A percentile compares a stretch with the other conserved stretches of the same genome.
Conservation (phyloP, 768 basidiomycete species). For the Gelatoporia subvermispora region DNA sequence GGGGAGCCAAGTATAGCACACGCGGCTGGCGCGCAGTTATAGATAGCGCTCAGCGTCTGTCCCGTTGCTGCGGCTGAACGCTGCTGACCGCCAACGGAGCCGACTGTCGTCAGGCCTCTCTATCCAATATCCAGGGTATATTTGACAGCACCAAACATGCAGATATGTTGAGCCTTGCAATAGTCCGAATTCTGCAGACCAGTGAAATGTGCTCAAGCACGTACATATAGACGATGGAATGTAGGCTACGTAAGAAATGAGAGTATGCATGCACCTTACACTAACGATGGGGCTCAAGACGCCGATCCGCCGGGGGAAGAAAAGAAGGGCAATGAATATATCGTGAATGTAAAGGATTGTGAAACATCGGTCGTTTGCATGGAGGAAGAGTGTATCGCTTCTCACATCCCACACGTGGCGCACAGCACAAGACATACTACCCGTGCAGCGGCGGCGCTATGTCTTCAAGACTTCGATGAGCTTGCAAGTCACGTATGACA, state of each 20-base stretch:
- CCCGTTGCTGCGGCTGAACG: too few relatives aligned
- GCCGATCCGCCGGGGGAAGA: slow-evolving; percentile 9
- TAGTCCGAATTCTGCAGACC: neutral
- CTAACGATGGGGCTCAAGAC: neutral
- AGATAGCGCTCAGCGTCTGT: too few relatives aligned
- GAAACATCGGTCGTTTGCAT: too few relatives aligned
- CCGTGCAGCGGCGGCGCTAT: slow-evolving; percentile 8
- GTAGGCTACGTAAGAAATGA: slow-evolving; percentile 9
- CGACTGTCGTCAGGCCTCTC: too few relatives aligned
- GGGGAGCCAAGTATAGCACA: too few relatives aligned
- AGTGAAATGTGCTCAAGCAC: slow-evolving; percentile 4
- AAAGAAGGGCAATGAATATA: slow-evolving; percentile 5
- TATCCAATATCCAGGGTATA: too few relatives aligned
- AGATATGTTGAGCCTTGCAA: neutral
- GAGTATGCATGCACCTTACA: slow-evolving; percentile 9
- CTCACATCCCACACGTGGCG: too few relatives aligned
- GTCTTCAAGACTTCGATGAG: slow-evolving; percentile 76
- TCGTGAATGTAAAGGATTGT: neutral
- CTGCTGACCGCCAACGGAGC: too few relatives aligned
- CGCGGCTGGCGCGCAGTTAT: too few relatives aligned
- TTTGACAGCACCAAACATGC: too few relatives aligned
- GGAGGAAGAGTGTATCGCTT: too few relatives aligned
- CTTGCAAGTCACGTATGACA: slow-evolving; percentile 83
- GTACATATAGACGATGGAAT: slow-evolving; percentile 9
- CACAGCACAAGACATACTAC: too few relatives aligned